Base-by-base conservation (phyloP, 2,329 filamentous ascomycete genomes). In the Gyromitra esculenta region DNA sequence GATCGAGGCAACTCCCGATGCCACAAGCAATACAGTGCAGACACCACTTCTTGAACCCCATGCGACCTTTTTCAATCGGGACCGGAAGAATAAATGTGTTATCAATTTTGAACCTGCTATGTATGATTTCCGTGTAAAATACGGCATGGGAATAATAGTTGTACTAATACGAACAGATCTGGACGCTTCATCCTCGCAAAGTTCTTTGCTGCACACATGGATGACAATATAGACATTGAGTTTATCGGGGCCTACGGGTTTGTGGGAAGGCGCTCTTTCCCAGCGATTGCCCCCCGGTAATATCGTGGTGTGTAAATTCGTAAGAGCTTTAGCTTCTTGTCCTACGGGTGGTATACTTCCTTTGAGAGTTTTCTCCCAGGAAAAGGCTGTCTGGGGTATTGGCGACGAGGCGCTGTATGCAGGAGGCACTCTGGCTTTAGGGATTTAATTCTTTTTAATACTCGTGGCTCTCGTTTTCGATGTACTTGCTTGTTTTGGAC, bases 201-300 rank as follows among this genome's bases (percentile, higher is more conserved):
- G 52, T 79, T 79, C 60, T 79, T 79, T 63, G 69, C 77, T 15
- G 67, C 59, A 7, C 74, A 77, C 8, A 75, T 70, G 50, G 73
- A 76, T 67, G 72, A 75, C 72, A 79, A 79, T 41, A 79, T 79
- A 64, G 78, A 78, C 43, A 79, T 79, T 37, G 74, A 79, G 48
- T 79, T 79, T 60, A 77, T 79, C 25, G 78, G 78, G 63, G 78
- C 78, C 18, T 79, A 79, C 37, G 78, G 78, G 6, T 79, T 70
- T 66, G 75, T 77, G 11, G 78, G 78, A 45, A 73, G 77, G 45
- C 70, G 78, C 9, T 73, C 73, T 64, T 79, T 79, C 59, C 78
- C 78, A 50, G 69, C 77, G n/a, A 75, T 75, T 48, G 56, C 66
- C 11, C 75, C 77, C 21, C 73, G 77, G 39, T 79, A 48, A 73